Base-by-base conservation (phyloP, 768 basidiomycete genomes). In the Russula compacta region DNA sequence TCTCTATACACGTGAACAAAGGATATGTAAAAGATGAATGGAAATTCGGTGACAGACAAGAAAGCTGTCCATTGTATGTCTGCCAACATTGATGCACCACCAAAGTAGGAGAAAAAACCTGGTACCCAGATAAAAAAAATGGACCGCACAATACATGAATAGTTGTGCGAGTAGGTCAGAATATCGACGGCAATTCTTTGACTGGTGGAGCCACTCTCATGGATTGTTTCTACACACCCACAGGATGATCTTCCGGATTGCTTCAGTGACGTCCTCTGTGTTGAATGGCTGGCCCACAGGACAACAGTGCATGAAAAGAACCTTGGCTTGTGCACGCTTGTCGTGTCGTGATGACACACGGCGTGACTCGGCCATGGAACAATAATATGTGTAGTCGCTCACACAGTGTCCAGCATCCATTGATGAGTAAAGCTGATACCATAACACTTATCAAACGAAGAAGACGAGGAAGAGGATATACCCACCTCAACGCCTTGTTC, bases 361-460 rank as follows among this genome's bases (percentile, higher is more conserved):
- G 67, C 78, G 80, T 24, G 81, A 78, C 68, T 88, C 86, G 7
- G 85, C 85, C 24, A 88, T 77, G 10, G 85, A 87, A 67, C 85
- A 84, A 68, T 86, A 89, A 69, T 85, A 87, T 62, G 85, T 80
- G 70, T 85, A 89, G 73, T 89, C 87, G 68, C 83, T 86, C 14
- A 88, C 73, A 69, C 85, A 89, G 68, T 85, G 84, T 0, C 87
- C 87, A n/a, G 86, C 83, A 67, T 89, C 87, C 75, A 82, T 79
- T 4, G 87, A 87, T 15, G 83, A 78, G 68, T 83, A 81, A 19
- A 87, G 81, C 72, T 83, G 75, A 82, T 85, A 66, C 42, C 24
- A 36, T 12, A 9, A 4, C n/a, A 11, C 33, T 17, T 24, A 39
- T 50, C 47, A 49, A 32, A 55, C 52, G 21, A 36, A 53, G 51